Evolutionary conservation across 1,284 basidiomycete species (phyloP).

Genomic region (Cryptococcus hybrid): DNA sequence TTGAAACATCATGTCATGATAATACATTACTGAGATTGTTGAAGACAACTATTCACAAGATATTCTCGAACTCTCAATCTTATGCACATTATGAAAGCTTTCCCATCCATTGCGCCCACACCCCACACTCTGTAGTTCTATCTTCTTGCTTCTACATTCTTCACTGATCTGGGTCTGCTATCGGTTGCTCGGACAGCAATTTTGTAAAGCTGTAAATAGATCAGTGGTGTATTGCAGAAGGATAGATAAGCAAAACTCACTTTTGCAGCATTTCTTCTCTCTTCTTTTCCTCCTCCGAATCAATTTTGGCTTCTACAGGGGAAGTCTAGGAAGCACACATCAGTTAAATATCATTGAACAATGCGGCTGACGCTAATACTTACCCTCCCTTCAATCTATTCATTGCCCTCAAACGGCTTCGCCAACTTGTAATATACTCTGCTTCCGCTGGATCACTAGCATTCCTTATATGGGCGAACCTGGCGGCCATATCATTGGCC

Average conservation of each 20-base stretch:
- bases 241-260: conserved; percentile 19
- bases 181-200: neutral
- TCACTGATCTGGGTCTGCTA: neutral
- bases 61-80: too few species aligned
- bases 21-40: too few species aligned
- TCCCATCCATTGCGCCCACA: too few species aligned
- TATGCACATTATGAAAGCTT: too few species aligned
- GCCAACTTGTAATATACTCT: conserved; percentile 89
- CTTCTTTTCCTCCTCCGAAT: conserved; percentile 19
- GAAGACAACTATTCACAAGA: too few species aligned
- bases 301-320: conserved; percentile 21
- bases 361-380: conserved; percentile 8
- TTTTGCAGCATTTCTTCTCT: conserved; percentile 37
- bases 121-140: too few species aligned
- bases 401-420: conserved; percentile 72
- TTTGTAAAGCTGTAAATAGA: neutral
- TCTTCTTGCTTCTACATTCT: neutral
- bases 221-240: neutral
- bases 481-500: conserved; percentile 81
- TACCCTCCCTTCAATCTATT: conserved; percentile 57
- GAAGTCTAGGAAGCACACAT: conserved; percentile 14
- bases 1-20: too few species aligned
- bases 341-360: neutral
- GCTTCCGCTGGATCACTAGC: conserved; percentile 66
- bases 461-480: conserved; percentile 64